These are phyloP conservation scores for Fusarium verrucosum DNA, from an alignment of 2,329 filamentous ascomycete genomes.

Conservation along the genomic window DNA sequence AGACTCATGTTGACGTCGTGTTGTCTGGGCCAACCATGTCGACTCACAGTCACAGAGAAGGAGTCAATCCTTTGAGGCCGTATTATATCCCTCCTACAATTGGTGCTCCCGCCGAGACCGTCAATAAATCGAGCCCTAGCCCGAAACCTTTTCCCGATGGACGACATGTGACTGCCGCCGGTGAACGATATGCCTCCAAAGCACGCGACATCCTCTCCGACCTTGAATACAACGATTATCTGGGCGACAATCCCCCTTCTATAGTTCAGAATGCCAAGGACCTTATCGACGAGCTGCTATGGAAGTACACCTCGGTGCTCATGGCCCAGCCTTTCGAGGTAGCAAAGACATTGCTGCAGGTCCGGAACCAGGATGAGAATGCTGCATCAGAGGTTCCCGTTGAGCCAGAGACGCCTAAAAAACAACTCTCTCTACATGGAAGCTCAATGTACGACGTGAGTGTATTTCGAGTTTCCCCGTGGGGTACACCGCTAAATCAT, in stretches of 20 bases:
- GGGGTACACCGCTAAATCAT: conserved; percentile 39
- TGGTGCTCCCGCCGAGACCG: conserved; percentile 54
- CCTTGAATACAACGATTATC: conserved; percentile 89
- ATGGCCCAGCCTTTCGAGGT: conserved; percentile 97
- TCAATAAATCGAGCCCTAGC: conserved; percentile 49
- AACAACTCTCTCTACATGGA: conserved; percentile 46
- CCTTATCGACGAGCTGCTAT: conserved; percentile 83
- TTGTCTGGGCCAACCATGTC: conserved; percentile 53
- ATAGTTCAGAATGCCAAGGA: conserved; percentile 78
- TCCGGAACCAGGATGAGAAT: conserved; percentile 66
- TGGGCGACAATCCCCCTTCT: conserved; percentile 79
- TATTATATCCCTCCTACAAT: conserved; percentile 74
- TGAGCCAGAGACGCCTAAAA: conserved; percentile 42
- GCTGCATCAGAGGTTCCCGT: conserved; percentile 45
- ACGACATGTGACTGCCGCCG: conserved; percentile 53
- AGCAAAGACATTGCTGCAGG: conserved; percentile 91
- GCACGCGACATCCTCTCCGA: conserved; percentile 89
- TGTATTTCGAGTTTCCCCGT: conserved; percentile 1
- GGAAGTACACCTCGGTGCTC: conserved; percentile 90
- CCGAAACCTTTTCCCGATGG: conserved; percentile 58
- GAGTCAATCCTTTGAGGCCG: conserved; percentile 71
- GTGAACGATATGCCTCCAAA: conserved; percentile 56
- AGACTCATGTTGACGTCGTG: conserved; percentile 43
- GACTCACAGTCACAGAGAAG: conserved; percentile 55
- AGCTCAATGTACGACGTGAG: conserved; percentile 52